Base-by-base conservation (phyloP, 768 basidiomycete species). In the Pisolithus marmoratus region DNA sequence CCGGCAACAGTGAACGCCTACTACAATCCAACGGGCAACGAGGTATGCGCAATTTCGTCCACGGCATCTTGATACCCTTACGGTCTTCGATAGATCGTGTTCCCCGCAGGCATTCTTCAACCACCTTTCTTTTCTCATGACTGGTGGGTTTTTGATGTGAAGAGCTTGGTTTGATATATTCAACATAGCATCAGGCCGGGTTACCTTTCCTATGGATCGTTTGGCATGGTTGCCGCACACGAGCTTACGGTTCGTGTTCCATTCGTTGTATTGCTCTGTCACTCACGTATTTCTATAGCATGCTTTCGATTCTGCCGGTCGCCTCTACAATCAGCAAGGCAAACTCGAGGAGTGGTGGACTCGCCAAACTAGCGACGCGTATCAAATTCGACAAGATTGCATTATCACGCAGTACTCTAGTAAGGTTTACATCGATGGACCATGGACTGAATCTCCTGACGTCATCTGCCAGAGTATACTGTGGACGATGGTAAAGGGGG, bases 101-200 rank as follows among this genome's bases (percentile, higher is more conserved):
- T 99, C 73, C 94, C 96, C 8, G 95, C 96, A 20, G 96, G 96
- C 23, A 94, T 98, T 60, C 71, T 98, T 17, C 91, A 86, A 56
- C 85, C 90, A 2, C 94, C 94, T 0, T 97, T 94, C 79, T 97
- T 94, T 75, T 80, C 79, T 4, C 73, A 80, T 48, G 74, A 82
- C 50, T 95, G 92, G 88, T 88, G 54, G 37, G 76, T 52, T 19
- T 29, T 41, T 54, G 34, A 26, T 44, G 1, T 2, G 20, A 11
- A 4, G 40, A 19, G 38, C 42, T 20, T 23, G 11, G 31, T 24
- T 23, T 48, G 40, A 19, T 43, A 24, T 45, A 34, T 42, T 49
- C 51, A 49, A 42, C n/a, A 38, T 11, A 54, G 58, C 6, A 54
- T 55, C 51, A 90, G 88, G 91, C 96, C 96, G 5, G 75, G 80